Evolutionary conservation across 2,329 filamentous ascomycete genomes (phyloP), one percentile per base, ranked within the genome.

Genomic region (Phialophora chinensis): DNA sequence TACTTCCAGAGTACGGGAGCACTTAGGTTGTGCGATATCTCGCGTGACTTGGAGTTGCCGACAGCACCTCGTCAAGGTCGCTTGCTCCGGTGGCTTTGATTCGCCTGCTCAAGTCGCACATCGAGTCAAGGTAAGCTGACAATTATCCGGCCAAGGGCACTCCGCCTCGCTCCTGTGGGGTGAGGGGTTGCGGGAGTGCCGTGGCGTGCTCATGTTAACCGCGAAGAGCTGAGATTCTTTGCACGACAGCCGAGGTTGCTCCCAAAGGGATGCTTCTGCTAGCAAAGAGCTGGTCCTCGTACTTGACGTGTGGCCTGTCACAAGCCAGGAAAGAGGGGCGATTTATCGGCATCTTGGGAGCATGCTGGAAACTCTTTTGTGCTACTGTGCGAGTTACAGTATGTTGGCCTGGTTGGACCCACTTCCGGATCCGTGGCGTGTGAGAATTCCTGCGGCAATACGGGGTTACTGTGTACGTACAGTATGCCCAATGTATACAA

Each of bases 101-200:
- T 52, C 23, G 23, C 49, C 49, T 29, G 14, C 17, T 52, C 23
- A 20, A 1, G 14, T 52, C 17, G 20, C 11, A 44, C 38, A 52
- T 3, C 14, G 49, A 25, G 49, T 52, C 49, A 52, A 52, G 4
- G 49, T 52, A 52, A 52, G 49, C 49, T 52, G 49, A 52, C 49
- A 11, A 7, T 8, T 44, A 27, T 17, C 14, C 6, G 38, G 38
- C 17, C 14, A n/a, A n/a, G 20, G 23, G 7, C 20, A 17, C 11
- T 27, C n/a, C 10, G 25, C 49, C 2, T 25, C 8, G 7, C 49
- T 5, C 8, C 11, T 52, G 23, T 52, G 49, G 49, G 20, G 49
- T 52, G 49, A 52, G 49, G 49, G 49, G 49, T 52, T 52, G 49
- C 11, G 49, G 20, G 49, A 12, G 33, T 12, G 33, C 33, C 33